Conservation (phyloP, 257 asterid genomes). For the Knoxia roxburghii region DNA sequence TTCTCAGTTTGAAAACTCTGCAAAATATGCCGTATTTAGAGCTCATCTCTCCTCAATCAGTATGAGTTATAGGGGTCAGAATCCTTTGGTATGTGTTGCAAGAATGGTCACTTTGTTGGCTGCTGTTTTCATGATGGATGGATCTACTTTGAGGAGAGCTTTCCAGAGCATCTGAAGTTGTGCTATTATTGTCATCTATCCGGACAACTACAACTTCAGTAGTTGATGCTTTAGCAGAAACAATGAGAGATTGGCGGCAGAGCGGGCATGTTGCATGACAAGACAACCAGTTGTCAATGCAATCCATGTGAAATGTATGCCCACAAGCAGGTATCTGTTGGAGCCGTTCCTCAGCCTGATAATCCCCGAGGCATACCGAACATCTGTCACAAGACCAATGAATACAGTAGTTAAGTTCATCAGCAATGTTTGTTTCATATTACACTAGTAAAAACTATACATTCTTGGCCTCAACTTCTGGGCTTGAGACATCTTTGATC, state of each 20-base stretch:
- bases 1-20: background rate
- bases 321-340: constrained; percentile 83
- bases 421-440: too few relatives aligned
- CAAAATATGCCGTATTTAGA: background rate
- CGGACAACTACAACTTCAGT: constrained; percentile 16
- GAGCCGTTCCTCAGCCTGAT: constrained; percentile 59
- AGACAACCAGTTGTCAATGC: constrained; percentile 80
- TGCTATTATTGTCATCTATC: constrained; percentile 5
- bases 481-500: background rate
- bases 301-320: constrained; percentile 76
- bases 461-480: background rate
- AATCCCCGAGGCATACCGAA: constrained; percentile 80
- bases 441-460: too few relatives aligned
- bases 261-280: constrained; percentile 77
- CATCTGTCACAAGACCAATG: constrained; percentile 34
- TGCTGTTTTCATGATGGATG: constrained; percentile 16
- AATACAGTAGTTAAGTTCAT: constrained; percentile 4
- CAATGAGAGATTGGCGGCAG: constrained; percentile 69
- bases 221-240: constrained; percentile 28
- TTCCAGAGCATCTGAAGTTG: constrained; percentile 21
- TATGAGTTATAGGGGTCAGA: background rate
- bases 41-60: constrained; percentile 2
- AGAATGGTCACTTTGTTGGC: constrained; percentile 19
- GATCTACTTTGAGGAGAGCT: constrained; percentile 6
- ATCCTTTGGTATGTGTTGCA: constrained; percentile 17